Conservation (phyloP, 23 red algal genomes). For the Gracilaria domingensis region DNA sequence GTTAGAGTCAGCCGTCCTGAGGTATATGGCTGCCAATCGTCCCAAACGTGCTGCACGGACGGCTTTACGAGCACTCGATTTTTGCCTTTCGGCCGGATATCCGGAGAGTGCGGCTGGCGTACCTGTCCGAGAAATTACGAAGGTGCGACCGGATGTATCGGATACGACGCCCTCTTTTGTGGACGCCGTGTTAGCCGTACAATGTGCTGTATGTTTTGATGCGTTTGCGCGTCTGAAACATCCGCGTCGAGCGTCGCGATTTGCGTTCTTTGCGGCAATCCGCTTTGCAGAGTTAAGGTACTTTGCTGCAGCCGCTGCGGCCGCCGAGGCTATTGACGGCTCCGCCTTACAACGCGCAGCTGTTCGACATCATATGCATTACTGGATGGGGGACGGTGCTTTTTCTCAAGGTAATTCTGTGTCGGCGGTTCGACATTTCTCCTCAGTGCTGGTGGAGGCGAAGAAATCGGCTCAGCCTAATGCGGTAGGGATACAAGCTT, state of each 20-base stretch:
- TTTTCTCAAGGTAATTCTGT: background rate
- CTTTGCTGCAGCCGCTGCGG: slow-evolving; percentile 35
- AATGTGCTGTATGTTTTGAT: slow-evolving; percentile 8
- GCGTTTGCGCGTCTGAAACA: slow-evolving; percentile 32
- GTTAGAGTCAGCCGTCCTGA: slow-evolving; percentile 33
- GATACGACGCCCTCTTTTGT: slow-evolving; percentile 24
- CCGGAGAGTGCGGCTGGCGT: slow-evolving; percentile 64
- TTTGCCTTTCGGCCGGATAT: slow-evolving; percentile 59
- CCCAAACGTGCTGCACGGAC: slow-evolving; percentile 56
- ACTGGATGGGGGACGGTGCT: slow-evolving; percentile 43
- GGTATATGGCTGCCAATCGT: slow-evolving; percentile 43
- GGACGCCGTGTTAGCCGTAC: slow-evolving; percentile 33
- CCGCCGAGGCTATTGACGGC: slow-evolving; percentile 40
- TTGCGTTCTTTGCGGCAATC: slow-evolving; percentile 48
- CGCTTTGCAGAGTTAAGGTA: slow-evolving; percentile 36
- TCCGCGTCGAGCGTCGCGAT: slow-evolving; percentile 41
- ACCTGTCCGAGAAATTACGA: slow-evolving; percentile 23
- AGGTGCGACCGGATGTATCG: slow-evolving; percentile 15
- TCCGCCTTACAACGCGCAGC: slow-evolving; percentile 31
- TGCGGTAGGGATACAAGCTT: slow-evolving; percentile 43
- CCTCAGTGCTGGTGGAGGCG: slow-evolving; percentile 29
- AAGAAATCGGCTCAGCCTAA: slow-evolving; percentile 10
- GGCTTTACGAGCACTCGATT: slow-evolving; percentile 51
- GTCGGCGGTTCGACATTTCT: slow-evolving; percentile 42
- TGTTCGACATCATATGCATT: slow-evolving; percentile 50